A percentile compares a stretch with the other conserved stretches of the same genome.
phyloP scores from a whole-genome alignment of 148 eudicot species.

The Rhododendron henanense region DNA sequence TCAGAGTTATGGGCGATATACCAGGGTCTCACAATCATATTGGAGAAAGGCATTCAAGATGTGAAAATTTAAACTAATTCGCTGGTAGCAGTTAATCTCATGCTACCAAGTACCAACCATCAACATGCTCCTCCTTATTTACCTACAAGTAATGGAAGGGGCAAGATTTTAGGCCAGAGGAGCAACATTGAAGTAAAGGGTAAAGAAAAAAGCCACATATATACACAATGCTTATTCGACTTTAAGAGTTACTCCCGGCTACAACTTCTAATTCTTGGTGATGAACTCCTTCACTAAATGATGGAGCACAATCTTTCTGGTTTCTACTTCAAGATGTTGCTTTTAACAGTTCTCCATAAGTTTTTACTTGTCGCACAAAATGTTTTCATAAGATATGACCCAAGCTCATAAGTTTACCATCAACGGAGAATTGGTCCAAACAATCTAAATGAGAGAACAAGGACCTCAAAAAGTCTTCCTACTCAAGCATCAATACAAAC shows the following conservation, averaged over 20 bases:
- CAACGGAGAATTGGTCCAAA: too few relatives aligned
- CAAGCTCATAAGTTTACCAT: not conserved
- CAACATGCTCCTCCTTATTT: not conserved
- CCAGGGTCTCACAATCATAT: too few relatives aligned
- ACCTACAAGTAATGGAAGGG: not conserved
- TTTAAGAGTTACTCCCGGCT: not conserved
- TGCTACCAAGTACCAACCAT: not conserved
- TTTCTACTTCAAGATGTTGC: not conserved
- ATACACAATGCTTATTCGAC: not conserved
- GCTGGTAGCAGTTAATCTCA: too few relatives aligned
- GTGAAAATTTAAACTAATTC: too few relatives aligned
- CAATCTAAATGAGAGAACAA: not conserved
- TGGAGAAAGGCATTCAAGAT: too few relatives aligned
- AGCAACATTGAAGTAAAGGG: not conserved
- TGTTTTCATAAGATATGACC: not conserved
- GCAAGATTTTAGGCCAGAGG: not conserved
- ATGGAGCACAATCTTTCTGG: not conserved
- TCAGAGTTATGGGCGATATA: too few relatives aligned
- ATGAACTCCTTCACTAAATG: not conserved
- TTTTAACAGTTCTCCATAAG: not conserved
- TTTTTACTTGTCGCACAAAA: not conserved
- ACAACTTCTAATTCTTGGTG: not conserved
- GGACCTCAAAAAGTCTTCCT: not conserved
- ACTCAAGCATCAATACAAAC: not conserved
- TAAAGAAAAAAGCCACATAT: not conserved